phyloP scores from a whole-genome alignment of 148 eudicot genomes.

The Dysphania ambrosioides region DNA sequence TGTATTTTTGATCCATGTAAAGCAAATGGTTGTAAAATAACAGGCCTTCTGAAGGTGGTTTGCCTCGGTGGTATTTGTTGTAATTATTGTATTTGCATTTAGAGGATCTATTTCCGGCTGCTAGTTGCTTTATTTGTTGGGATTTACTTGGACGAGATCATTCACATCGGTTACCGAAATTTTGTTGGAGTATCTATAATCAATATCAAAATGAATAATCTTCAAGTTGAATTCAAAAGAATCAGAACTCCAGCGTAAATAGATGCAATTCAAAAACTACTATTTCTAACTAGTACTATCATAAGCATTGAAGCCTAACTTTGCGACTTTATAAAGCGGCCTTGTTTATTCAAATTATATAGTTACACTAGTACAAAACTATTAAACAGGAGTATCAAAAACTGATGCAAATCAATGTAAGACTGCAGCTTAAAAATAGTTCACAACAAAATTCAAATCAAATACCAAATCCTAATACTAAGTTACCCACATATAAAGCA shows the following conservation, averaged over 20 bases:
- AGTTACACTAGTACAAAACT: not conserved
- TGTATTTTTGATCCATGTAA: not conserved
- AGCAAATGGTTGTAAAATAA: not conserved
- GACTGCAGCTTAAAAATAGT: not conserved
- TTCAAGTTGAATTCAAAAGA: too few relatives aligned
- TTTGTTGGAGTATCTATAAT: too few relatives aligned
- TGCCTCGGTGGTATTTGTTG: conserved; percentile 4
- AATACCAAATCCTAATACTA: not conserved
- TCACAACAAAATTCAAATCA: conserved; percentile 3
- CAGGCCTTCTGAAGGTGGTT: not conserved
- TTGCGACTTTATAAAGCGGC: not conserved
- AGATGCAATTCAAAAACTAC: too few relatives aligned
- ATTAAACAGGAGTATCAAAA: not conserved
- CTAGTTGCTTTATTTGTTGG: not conserved
- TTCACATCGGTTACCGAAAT: not conserved
- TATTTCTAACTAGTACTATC: too few relatives aligned
- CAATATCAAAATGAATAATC: too few relatives aligned
- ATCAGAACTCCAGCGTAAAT: too few relatives aligned
- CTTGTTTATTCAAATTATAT: not conserved
- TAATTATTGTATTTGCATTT: conserved; percentile 10
- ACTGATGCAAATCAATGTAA: not conserved
- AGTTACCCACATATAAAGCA: not conserved
- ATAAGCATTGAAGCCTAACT: not conserved
- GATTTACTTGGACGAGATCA: not conserved
- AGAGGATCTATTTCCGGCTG: not conserved